A percentile compares a stretch with the other conserved stretches of the same genome.
Conservation (phyloP, 1,284 basidiomycete species). For the Rhodotorula sp. region DNA sequence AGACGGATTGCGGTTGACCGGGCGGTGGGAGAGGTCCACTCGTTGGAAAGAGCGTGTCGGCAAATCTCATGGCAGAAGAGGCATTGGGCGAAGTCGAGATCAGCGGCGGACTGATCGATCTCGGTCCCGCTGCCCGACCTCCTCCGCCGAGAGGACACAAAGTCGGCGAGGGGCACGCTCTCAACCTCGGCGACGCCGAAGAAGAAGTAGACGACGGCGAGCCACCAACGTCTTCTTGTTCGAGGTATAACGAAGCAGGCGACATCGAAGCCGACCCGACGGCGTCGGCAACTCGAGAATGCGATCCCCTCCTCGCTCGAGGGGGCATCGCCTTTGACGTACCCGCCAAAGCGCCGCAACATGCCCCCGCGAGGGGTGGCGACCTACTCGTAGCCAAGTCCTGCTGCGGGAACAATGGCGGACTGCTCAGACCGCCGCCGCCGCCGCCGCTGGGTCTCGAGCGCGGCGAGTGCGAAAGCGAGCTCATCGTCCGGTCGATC, state of each 20-base stretch:
- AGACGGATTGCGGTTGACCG: background rate
- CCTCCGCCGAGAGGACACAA: background rate
- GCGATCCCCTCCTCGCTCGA: background rate
- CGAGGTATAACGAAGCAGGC: background rate
- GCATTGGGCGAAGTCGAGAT: background rate
- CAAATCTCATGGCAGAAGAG: background rate
- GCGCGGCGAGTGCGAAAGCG: background rate
- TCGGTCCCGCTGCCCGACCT: too few relatives aligned
- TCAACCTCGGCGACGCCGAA: background rate
- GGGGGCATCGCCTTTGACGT: background rate
- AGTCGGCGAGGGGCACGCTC: background rate
- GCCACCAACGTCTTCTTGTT: background rate
- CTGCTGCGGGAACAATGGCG: background rate
- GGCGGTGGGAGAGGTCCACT: constrained; percentile 10
- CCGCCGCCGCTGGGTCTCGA: background rate
- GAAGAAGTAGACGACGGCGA: background rate
- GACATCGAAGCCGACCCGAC: background rate
- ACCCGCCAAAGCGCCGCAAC: background rate
- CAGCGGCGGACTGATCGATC: background rate
- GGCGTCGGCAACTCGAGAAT: background rate
- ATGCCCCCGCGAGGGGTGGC: background rate
- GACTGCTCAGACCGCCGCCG: background rate
- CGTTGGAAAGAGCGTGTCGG: constrained; percentile 18
- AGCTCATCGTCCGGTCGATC: background rate
- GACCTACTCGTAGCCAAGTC: background rate